phyloP scores from a whole-genome alignment of 108 stramenopile genomes.

The Nannochloropsis gaditana region DNA sequence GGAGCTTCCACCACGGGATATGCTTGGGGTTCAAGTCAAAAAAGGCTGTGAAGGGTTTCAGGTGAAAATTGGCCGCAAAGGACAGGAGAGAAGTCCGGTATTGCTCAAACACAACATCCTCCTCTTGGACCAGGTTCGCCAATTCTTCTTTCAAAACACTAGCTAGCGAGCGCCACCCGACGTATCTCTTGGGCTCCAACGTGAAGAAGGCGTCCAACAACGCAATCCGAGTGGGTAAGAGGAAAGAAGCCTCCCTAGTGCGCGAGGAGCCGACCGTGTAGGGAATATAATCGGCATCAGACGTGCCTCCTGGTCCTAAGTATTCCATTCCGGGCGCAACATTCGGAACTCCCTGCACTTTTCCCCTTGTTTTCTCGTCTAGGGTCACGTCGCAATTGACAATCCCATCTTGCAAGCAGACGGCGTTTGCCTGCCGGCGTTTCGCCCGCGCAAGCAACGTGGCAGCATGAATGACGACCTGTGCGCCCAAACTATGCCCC shows the following conservation, averaged over 20 bases:
- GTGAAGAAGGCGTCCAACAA: background rate
- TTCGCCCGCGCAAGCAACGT: constrained; percentile 3
- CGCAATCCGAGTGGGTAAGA: background rate
- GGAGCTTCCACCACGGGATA: constrained; percentile 18
- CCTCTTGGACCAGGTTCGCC: background rate
- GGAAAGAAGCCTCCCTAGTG: background rate
- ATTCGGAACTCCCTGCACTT: background rate
- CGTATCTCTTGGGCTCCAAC: background rate
- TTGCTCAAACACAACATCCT: constrained; percentile 17
- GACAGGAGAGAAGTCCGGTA: background rate
- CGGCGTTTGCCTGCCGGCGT: background rate
- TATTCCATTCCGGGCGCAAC: background rate
- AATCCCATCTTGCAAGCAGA: background rate
- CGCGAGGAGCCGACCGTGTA: background rate
- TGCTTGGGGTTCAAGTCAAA: background rate
- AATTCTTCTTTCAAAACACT: constrained; percentile 4
- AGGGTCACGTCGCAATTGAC: background rate
- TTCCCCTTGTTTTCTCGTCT: too few relatives aligned
- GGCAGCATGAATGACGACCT: background rate
- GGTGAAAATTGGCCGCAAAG: background rate
- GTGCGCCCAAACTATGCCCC: background rate
- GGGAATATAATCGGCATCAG: background rate
- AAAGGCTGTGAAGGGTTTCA: background rate
- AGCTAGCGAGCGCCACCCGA: constrained; percentile 1
- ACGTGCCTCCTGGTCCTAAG: too few relatives aligned